A percentile compares a stretch with the other conserved stretches of the same genome.
phyloP scores from a whole-genome alignment of 192 early-diverging fungal species.

The Coemansia sp. region DNA sequence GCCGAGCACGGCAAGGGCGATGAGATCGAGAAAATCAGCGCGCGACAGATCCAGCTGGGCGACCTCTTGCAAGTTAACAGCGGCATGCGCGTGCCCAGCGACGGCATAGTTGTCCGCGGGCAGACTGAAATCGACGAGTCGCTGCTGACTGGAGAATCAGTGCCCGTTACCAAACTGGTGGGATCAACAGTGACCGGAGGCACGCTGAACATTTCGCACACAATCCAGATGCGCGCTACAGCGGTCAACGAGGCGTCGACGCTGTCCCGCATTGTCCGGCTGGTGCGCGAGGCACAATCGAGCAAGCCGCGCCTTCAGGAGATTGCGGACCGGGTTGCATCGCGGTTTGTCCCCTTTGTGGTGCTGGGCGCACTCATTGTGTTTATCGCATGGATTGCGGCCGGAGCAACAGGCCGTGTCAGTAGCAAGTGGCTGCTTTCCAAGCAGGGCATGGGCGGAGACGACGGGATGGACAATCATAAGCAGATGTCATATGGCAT shows the following conservation, averaged over 20 bases:
- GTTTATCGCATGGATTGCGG: conserved; percentile 73
- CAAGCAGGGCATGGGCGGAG: conserved; percentile 48
- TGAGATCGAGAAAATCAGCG: conserved; percentile 21
- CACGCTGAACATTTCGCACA: conserved; percentile 82
- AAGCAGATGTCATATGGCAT: conserved; percentile 47
- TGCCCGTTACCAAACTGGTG: conserved; percentile 71
- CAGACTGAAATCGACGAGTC: conserved; percentile 79
- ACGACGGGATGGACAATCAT: conserved; percentile 5
- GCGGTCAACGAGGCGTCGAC: conserved; percentile 87
- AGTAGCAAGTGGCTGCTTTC: conserved; percentile 29
- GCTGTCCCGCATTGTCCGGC: conserved; percentile 83
- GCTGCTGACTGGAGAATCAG: conserved; percentile 89
- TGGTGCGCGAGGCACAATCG: conserved; percentile 92
- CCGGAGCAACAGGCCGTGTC: conserved; percentile 36
- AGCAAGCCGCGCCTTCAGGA: conserved; percentile 93
- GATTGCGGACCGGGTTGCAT: conserved; percentile 83
- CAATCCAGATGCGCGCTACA: conserved; percentile 78
- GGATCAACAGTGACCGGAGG: conserved; percentile 83
- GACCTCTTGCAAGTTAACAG: conserved; percentile 50
- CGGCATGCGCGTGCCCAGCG: conserved; percentile 67
- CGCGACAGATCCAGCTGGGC: conserved; percentile 44
- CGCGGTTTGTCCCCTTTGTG: conserved; percentile 88
- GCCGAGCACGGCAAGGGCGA: conserved; percentile 13
- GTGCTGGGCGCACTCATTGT: conserved; percentile 71
- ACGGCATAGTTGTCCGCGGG: conserved; percentile 43